These are phyloP conservation scores for Diphasiastrum complanatum DNA, from an alignment of 83 land plant genomes.

Conservation along the genomic window DNA sequence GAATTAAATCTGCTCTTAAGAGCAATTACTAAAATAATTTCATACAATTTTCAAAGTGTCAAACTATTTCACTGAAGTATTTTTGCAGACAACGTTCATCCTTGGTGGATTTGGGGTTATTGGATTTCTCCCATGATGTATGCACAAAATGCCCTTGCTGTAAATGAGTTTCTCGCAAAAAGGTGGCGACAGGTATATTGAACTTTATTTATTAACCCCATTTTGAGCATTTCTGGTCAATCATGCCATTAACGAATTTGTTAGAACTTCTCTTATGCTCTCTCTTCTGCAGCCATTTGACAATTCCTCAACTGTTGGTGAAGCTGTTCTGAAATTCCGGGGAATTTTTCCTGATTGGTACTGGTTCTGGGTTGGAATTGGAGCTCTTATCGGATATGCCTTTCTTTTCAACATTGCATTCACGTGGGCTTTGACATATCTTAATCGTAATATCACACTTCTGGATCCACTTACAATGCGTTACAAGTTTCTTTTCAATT, in stretches of 20 bases:
- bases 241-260: no score
- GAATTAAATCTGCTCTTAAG: no score
- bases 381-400: constrained; percentile 26
- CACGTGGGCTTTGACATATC: constrained; percentile 18
- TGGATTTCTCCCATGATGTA: constrained; percentile 29
- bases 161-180: constrained; percentile 27
- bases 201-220: background rate
- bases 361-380: constrained; percentile 30
- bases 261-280: no score
- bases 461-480: background rate
- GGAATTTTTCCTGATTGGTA: constrained; percentile 13
- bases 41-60: no score
- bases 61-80: background rate
- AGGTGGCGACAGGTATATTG: constrained; percentile 21
- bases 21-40: no score
- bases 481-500: background rate
- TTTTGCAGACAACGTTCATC: no score
- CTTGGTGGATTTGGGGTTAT: constrained; percentile 35
- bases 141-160: constrained; percentile 24
- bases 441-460: constrained; percentile 17
- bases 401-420: constrained; percentile 21
- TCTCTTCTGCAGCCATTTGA: no score
- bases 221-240: no score
- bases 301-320: constrained; percentile 20
- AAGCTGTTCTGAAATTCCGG: constrained; percentile 7